A percentile compares a stretch with the other conserved stretches of the same genome.
These are phyloP conservation scores for Fonsecaea multimorphosa DNA, from an alignment of 2,329 filamentous ascomycete species.

Conservation along the genomic window DNA sequence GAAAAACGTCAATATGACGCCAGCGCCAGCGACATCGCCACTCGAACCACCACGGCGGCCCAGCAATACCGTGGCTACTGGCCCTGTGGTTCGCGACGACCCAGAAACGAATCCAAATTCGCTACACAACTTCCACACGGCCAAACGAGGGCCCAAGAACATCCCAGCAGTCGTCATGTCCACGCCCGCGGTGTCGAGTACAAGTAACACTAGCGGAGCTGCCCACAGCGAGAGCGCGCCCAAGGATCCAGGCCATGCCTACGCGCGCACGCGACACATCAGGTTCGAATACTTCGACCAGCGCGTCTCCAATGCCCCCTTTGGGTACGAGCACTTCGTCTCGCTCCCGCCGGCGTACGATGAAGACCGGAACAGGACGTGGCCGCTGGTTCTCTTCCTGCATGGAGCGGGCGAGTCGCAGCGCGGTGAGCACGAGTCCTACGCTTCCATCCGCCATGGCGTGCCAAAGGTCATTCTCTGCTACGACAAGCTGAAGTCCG, in stretches of 20 bases:
- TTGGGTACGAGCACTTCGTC: slow-evolving; percentile 34
- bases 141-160: slow-evolving; percentile 30
- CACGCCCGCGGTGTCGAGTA: neutral
- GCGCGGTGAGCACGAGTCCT: slow-evolving; percentile 26
- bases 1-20: slow-evolving; percentile 1
- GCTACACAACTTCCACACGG: slow-evolving; percentile 31
- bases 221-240: slow-evolving; percentile 9
- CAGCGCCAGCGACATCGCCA: neutral
- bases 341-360: slow-evolving; percentile 31
- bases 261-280: slow-evolving; percentile 26
- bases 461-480: slow-evolving; percentile 33
- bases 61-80: neutral
- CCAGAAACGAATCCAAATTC: slow-evolving; percentile 31
- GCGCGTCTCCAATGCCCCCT: slow-evolving; percentile 29
- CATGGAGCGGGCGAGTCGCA: slow-evolving; percentile 34
- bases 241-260: slow-evolving; percentile 29
- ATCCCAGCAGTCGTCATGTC: slow-evolving; percentile 23
- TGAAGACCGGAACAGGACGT: slow-evolving; percentile 11
- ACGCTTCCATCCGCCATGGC: slow-evolving; percentile 27
- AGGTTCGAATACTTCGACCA: slow-evolving; percentile 31
- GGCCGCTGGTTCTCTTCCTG: slow-evolving; percentile 33
- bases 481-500: slow-evolving; percentile 31
- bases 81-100: slow-evolving; percentile 8
- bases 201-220: neutral
- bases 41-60: neutral